These are phyloP conservation scores for Lumnitzera racemosa DNA, from an alignment of 345 rosid species.

Conservation along the genomic window DNA sequence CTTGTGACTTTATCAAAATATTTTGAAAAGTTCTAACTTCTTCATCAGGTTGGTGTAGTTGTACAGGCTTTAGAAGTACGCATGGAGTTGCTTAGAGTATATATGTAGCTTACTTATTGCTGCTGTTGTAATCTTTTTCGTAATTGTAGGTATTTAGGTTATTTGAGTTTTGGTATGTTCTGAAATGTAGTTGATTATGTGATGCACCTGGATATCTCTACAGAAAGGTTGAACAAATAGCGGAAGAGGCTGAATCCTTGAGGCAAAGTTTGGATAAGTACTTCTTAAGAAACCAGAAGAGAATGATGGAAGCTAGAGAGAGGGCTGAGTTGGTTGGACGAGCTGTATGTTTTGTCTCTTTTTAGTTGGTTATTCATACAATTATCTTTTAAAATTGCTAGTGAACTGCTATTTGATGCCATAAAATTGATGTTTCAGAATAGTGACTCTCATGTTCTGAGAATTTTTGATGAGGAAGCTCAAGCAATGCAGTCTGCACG, in stretches of 20 bases:
- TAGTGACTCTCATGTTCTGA: constrained; percentile 77
- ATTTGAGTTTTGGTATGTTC: too few relatives aligned
- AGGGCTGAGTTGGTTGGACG: constrained; percentile 80
- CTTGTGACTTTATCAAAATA: too few relatives aligned
- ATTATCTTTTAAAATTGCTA: neutral
- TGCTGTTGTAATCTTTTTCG: too few relatives aligned
- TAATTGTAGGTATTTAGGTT: too few relatives aligned
- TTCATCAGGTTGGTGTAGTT: too few relatives aligned
- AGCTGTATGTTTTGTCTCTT: constrained; percentile 36
- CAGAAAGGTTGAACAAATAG: constrained; percentile 86
- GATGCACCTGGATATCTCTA: too few relatives aligned
- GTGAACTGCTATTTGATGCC: neutral
- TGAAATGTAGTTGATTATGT: too few relatives aligned
- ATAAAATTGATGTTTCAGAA: constrained; percentile 31
- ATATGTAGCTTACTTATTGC: too few relatives aligned
- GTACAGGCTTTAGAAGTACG: too few relatives aligned
- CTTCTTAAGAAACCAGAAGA: constrained; percentile 55
- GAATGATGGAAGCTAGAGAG: constrained; percentile 71
- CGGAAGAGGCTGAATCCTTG: constrained; percentile 81
- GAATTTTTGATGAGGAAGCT: constrained; percentile 83
- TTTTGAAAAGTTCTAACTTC: too few relatives aligned
- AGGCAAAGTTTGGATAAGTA: constrained; percentile 68
- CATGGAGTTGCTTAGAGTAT: too few relatives aligned
- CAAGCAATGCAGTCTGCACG: constrained; percentile 83
- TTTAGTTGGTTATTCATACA: neutral